Evolutionary conservation across 306 rosid species (phyloP), one percentile per base, ranked within the genome.

Genomic region (Castanospermum australe): DNA sequence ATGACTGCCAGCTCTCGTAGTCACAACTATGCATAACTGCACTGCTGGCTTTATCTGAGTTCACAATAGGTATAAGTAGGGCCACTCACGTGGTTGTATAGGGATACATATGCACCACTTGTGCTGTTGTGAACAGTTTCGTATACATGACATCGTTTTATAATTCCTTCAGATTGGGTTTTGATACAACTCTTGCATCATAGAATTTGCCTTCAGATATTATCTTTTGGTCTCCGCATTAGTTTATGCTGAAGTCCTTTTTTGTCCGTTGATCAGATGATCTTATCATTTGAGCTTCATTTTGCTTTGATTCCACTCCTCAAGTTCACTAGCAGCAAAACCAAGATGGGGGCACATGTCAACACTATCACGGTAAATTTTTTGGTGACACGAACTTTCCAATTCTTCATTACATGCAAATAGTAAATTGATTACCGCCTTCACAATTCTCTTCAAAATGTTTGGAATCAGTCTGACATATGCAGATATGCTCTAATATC

Each of bases 291-390:
- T 88, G 98, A 90, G 84, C 97, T 95, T 64, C 98, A 98, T 60
- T 95, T 95, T 62, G 98, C 98, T 82, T 88, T 95, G 66, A 82
- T 95, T 81, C 98, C 98, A 17, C 99, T 95, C 78, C 93, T 95
- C 84, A 95, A 95, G 87, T 95, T 95, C 83, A 93, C 96, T 25
- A 93, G 97, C 84, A 79, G 97, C 83, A 69, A 89, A 86, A 85
- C 89, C 75, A 95, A 93, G 94, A 95, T 95, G 99, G 99, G 99
- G 9, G 33, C 52, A 22, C 67, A 90, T 68, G 99, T 78, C 81
- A 95, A 95, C 89, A 89, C 97, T n/a, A 77, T 20, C 44, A 50
- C 6, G 88, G 99, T 95, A 85, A 82, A 55, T 69, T 59, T 63
- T 79, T 54, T 69, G 21, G 9, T 41, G 24, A 36, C 52, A 35